Base-by-base conservation (phyloP, 139 green algal genomes). In the Edaphochlamys debaryana region DNA sequence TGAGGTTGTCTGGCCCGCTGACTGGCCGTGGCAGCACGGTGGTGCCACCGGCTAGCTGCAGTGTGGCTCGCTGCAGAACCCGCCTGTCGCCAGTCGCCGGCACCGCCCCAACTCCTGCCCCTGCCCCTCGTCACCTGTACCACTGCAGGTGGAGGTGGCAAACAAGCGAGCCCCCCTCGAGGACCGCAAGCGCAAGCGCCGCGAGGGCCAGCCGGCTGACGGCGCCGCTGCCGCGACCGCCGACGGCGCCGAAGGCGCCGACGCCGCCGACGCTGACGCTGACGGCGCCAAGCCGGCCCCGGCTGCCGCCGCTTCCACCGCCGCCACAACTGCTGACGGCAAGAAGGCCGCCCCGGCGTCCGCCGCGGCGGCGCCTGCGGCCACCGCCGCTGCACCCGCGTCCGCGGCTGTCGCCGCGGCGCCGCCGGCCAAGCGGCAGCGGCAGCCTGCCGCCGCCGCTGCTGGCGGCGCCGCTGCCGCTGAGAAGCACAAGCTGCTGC, bases 401-500 rank as follows among this genome's bases (percentile, higher is more conserved):
- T 50, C 67, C 37, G 40, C 79, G 15, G 34, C 34, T 9, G 11
- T 9, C 13, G 11, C 45, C 45, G 45, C 45, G 11, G 13, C 9
- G 45, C 45, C 45, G 45, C 45, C 9, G 45, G 45, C 45, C 45
- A 13, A 54, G 22, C 0, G 8, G 17, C 82, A 82, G 72, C 58
- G 72, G 4, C 56, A 48, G 34, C 36, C n/a, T 11, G 36, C 62
- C 11, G 64, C 38, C 20, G 32, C 1, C 38, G 72, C 71, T 67
- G 20, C 64, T 41, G 69, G 52, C n/a, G 72, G 15, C 6, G 38
- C 69, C 19, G 79, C 20, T 4, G 32, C 54, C 23, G 69, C 63
- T 15, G 63, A 84, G 17, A 96, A 97, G 90, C 95, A 98, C 83
- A 67, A 76, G 48, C 86, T 93, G 48, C 74, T 96, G 36, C 88